Evolutionary conservation across 768 basidiomycete species (phyloP).

Genomic region (Tulasnella sp.): DNA sequence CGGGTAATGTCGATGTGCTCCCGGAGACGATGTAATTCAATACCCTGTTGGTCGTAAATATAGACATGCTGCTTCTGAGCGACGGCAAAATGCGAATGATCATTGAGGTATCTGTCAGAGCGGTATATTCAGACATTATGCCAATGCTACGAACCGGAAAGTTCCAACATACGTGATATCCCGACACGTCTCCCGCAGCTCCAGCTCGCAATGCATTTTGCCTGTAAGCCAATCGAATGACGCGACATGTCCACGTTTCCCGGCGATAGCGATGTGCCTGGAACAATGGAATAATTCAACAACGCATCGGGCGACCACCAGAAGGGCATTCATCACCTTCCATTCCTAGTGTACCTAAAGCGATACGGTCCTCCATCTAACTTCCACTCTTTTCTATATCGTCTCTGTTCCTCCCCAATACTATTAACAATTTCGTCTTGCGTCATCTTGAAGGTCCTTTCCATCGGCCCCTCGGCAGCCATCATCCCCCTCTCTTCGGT

Average conservation of each 20-base stretch:
- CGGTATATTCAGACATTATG: slow-evolving; percentile 20
- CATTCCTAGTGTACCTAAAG: slow-evolving; percentile 84
- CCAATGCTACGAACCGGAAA: not conserved
- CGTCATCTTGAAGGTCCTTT: slow-evolving; percentile 82
- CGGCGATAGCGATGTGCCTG: slow-evolving; percentile 84
- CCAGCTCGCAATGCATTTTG: slow-evolving; percentile 78
- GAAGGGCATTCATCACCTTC: slow-evolving; percentile 54
- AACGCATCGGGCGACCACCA: slow-evolving; percentile 4
- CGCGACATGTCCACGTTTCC: slow-evolving; percentile 78
- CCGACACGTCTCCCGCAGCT: slow-evolving; percentile 82
- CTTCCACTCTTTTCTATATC: slow-evolving; percentile 70
- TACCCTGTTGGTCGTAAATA: slow-evolving; percentile 91
- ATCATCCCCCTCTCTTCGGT: slow-evolving; percentile 68
- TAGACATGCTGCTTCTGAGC: slow-evolving; percentile 96
- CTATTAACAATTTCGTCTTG: slow-evolving; percentile 70
- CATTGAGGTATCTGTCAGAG: slow-evolving; percentile 72
- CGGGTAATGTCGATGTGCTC: slow-evolving; percentile 83
- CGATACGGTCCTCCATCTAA: slow-evolving; percentile 84
- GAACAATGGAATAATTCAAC: not conserved
- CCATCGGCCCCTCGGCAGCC: slow-evolving; percentile 72
- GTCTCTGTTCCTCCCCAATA: slow-evolving; percentile 70
- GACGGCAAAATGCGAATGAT: slow-evolving; percentile 89
- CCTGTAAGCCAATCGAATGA: slow-evolving; percentile 94
- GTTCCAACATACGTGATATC: slow-evolving; percentile 73
- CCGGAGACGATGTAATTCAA: slow-evolving; percentile 83